Evolutionary conservation across 371 early-diverging fungal species (phyloP), one percentile per base, ranked within the genome.

Genomic region (Haplosporangium sp.): DNA sequence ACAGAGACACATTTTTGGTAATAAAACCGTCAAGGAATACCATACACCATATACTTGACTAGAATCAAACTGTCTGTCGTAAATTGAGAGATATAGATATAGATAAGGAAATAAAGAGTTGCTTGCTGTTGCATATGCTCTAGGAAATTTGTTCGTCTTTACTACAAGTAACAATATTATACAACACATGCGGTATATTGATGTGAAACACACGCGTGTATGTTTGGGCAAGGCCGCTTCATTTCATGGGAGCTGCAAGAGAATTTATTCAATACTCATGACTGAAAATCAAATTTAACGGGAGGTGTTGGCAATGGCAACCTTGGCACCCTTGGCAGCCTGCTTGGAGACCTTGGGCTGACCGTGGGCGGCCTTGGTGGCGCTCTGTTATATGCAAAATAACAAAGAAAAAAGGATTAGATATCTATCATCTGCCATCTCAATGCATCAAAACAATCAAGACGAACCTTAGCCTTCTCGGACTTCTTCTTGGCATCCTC

Each of bases 231-330:
- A 48, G 48, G 48, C 48, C 48, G 48, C 48, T 48, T 48, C 48
- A 48, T 48, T 48, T 48, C 48, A 20, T 47, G 20, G 34, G 44
- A 37, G 50, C 13, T 57, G 19, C 37, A 38, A 65, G 65, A 56
- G 69, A 65, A 61, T 77, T 77, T 77, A 77, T 77, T 77, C 71
- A 68, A 69, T 47, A 63, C 69, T 72, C 72, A 62, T 27, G 72
- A 62, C 65, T 67, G 44, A 65, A n/a, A 57, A 64, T 1, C 64
- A 61, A 67, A 62, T 73, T 96, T 95, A 96, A 72, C 97, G 95
- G 86, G 93, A 93, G 84, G 91, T 95, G 85, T 94, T 93, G 84
- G 91, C 88, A 78, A 94, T 94, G 91, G 95, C 93, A 77, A 91
- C 87, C 68, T 90, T 89, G 83, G 93, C 93, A 74, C 96, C 96